These are phyloP conservation scores for Fusarium armeniacum DNA, from an alignment of 2,329 filamentous ascomycete species.

Conservation along the genomic window DNA sequence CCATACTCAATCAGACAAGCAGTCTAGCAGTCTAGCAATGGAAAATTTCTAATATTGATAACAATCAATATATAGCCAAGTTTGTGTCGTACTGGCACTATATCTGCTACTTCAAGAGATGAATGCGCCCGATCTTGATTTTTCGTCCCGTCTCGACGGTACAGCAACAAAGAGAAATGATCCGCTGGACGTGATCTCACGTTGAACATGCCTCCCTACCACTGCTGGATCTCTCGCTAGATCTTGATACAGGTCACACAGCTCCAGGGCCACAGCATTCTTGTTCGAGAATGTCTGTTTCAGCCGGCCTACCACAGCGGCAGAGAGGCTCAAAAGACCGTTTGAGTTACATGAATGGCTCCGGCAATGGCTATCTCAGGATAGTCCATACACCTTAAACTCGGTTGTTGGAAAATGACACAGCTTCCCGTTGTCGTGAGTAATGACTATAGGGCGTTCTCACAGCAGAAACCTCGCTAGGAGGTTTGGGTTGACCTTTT, in stretches of 20 bases:
- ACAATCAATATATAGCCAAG: conserved; percentile 3
- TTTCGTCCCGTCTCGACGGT: background rate
- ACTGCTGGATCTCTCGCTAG: conserved; percentile 42
- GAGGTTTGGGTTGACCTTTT: background rate
- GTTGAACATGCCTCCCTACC: conserved; percentile 3
- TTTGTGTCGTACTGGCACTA: conserved; percentile 1
- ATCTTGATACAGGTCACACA: conserved; percentile 33
- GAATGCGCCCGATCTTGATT: background rate
- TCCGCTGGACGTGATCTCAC: background rate
- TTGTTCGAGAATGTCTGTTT: conserved; percentile 32
- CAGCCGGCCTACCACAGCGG: conserved; percentile 25
- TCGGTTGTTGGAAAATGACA: conserved; percentile 19
- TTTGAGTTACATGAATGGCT: conserved; percentile 40
- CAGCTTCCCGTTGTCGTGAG: conserved; percentile 3
- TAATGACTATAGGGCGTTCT: background rate
- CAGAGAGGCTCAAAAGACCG: conserved; percentile 28
- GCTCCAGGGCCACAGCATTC: conserved; percentile 25
- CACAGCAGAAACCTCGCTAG: background rate
- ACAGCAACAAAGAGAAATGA: conserved; percentile 8
- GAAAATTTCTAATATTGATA: background rate
- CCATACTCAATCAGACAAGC: background rate
- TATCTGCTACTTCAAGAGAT: background rate
- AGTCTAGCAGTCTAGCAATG: too few relatives aligned
- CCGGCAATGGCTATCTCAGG: conserved; percentile 33
- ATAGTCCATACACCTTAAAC: conserved; percentile 21